Base-by-base conservation (phyloP, 2,329 filamentous ascomycete genomes). In the Leptodontidium sp. region DNA sequence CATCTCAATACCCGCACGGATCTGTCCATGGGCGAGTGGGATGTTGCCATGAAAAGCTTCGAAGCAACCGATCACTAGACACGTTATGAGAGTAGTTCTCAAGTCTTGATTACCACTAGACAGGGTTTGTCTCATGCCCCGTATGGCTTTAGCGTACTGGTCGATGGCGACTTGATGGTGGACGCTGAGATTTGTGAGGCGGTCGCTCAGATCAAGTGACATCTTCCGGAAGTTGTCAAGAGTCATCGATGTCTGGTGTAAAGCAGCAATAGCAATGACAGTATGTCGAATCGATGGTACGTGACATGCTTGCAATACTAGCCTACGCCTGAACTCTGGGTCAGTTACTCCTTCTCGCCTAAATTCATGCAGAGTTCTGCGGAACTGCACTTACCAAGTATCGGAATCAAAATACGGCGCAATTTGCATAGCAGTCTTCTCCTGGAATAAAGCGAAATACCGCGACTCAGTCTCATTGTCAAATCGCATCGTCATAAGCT, bases 121-220 rank as follows among this genome's bases (percentile, higher is more conserved):
- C 21, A 65, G 17, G 7, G 40, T 50, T 12, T 65, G 38, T 45
- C 66, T 53, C 65, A 72, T 65, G 14, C 29, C n/a, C 8, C 47
- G 50, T 11, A 72, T 72, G 21, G 68, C 68, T 29, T 61, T 68
- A 52, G 52, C 58, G 53, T 71, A 71, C 14, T 68, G 64, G n/a
- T 62, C 35, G 0, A 71, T 43, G 21, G 66, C 67, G 6, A 55
- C 45, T 21, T 64, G 58, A 53, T 68, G 69, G 52, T 71, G 69
- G 1, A 57, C 29, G 15, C 45, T 35, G 4, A 57, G 53, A 38
- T 57, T 29, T 21, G 53, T n/a, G 7, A 57, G 1, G 24, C 29
- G 12, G 29, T 15, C 53, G 14, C 17, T 15, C 17, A 35, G 15
- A 15, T 57, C 53, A 21, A 57, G 53, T 11, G 53, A 57, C 32